Evolutionary conservation across 176 grass and related monocot genomes (phyloP), one percentile per base, ranked within the genome.

Genomic region (Ananas comosus): DNA sequence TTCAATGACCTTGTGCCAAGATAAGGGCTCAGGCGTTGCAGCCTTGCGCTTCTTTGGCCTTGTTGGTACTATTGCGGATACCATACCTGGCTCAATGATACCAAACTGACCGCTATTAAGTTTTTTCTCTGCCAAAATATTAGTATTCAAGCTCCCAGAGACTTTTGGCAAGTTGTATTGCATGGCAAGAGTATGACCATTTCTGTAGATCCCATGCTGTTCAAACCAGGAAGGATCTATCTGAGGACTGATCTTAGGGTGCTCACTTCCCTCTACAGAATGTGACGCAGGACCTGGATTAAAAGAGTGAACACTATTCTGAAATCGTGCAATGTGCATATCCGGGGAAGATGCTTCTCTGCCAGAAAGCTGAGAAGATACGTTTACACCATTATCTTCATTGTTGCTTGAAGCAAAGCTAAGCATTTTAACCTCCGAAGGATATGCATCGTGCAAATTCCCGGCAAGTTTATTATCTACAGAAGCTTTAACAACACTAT

Each of bases 401-500:
- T 63, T 27, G 29, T 12, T 51, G 50, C 53, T 77, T 19, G 70
- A 73, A 65, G 47, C 51, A 64, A 68, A 78, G 52, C 50, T 56
- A 18, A 65, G 53, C 65, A 69, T 69, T 78, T 61, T 74, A 14
- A 28, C 52, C 13, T 96, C 91, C 29, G 88, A 80, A 73, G 79
- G 68, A 53, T 83, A 82, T 71, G 82, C 47, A 65, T 78, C 70
- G 47, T 82, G 86, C 49, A 68, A 65, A 71, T 70, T 51, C 74
- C 76, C 77, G 65, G 68, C 70, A 23, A 74, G 71, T 77, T 74
- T 87, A 66, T 73, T 78, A 63, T 90, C 89, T 65, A 69, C 51
- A 69, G 85, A 77, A 8, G 71, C 67, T 52, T 78, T 80, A 69
- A 66, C 74, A 49, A 49, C 53, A 61, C 69, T 67, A 82, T 70